Conservation (phyloP, 179 eudicot species). For the Gypsophila paniculata region DNA sequence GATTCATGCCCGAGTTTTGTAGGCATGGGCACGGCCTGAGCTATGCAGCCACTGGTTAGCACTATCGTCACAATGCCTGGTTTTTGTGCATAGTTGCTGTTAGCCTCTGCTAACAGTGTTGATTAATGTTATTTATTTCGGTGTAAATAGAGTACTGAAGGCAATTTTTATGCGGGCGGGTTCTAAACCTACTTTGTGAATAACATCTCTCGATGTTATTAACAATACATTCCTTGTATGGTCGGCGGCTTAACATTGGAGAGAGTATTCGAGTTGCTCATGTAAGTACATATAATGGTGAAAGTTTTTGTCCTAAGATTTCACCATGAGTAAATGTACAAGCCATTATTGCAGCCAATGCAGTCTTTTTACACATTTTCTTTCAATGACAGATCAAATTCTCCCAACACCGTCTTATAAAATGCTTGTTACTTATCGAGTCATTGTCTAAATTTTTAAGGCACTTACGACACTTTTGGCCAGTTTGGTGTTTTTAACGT, state of each 20-base stretch:
- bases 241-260: slow-evolving; percentile 9
- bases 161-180: neutral
- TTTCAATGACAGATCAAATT: too few relatives aligned
- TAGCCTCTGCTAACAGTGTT: slow-evolving; percentile 26
- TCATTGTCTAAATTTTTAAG: too few relatives aligned
- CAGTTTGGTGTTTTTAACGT: too few relatives aligned
- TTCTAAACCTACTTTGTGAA: neutral
- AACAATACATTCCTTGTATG: neutral
- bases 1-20: neutral
- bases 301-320: neutral
- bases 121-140: neutral
- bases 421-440: too few relatives aligned
- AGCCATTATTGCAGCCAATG: too few relatives aligned
- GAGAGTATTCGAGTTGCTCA: neutral
- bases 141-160: neutral
- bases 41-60: neutral
- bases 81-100: slow-evolving; percentile 10
- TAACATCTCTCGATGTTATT: neutral
- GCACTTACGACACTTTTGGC: too few relatives aligned
- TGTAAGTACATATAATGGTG: slow-evolving; percentile 18
- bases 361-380: too few relatives aligned
- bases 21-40: neutral
- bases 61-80: neutral
- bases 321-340: neutral
- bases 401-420: too few relatives aligned